Evolutionary conservation across 768 basidiomycete species (phyloP).

Genomic region (Coprinopsis cinerea): DNA sequence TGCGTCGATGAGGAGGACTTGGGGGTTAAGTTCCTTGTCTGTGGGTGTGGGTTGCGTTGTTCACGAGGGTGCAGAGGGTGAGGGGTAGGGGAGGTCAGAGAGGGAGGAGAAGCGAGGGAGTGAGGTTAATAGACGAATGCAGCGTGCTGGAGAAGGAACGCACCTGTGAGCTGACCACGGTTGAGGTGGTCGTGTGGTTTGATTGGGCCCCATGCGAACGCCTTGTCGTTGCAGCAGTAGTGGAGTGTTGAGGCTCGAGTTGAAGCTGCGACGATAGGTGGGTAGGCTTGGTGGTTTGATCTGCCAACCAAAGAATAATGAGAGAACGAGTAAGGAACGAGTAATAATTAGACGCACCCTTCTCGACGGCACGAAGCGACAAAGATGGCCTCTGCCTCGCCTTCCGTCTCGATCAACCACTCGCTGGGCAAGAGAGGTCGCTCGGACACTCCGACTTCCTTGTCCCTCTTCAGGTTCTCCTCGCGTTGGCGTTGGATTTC

Average conservation of each 20-base stretch:
- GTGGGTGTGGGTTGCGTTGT: no score
- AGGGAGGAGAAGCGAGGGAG: no score
- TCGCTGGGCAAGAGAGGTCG: constrained; percentile 63
- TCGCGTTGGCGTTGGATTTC: constrained; percentile 42
- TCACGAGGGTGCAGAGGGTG: no score
- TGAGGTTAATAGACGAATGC: no score
- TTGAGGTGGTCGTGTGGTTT: constrained; percentile 50
- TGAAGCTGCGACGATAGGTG: constrained; percentile 88
- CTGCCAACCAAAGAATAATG: constrained; percentile 30
- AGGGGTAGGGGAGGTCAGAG: no score
- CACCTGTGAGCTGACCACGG: constrained; percentile 37
- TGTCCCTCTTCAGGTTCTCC: no score
- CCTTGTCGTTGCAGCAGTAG: constrained; percentile 90
- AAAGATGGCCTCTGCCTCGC: constrained; percentile 91
- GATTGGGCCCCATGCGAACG: constrained; percentile 81
- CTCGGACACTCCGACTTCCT: constrained; percentile 37
- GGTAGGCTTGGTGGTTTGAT: constrained; percentile 81
- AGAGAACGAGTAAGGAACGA: constrained; percentile 1
- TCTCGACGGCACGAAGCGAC: constrained; percentile 84
- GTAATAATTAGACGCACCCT: constrained; percentile 51
- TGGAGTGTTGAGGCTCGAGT: constrained; percentile 86
- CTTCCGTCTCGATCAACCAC: constrained; percentile 90
- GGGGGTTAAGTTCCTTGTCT: constrained; percentile 44
- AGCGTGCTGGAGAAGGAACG: no score
- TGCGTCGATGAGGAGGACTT: constrained; percentile 88